These are phyloP conservation scores for Aspergillus glaucus DNA, from an alignment of 2,329 filamentous ascomycete genomes.

Conservation along the genomic window DNA sequence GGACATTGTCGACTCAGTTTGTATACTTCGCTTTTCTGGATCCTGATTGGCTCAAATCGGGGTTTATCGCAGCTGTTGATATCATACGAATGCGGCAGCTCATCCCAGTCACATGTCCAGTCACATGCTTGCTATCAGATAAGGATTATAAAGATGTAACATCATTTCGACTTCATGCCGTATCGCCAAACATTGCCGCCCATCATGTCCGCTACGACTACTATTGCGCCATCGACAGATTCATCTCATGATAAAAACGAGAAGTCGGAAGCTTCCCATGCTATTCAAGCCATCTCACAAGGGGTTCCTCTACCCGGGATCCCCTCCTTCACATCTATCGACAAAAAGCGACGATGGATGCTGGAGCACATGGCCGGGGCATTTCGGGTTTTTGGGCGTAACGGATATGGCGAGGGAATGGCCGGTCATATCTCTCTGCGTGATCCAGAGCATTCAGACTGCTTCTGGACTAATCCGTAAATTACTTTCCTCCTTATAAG, in stretches of 20 bases:
- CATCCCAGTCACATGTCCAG: too few species aligned
- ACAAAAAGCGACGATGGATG: conserved; percentile 40
- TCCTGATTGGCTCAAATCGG: background rate
- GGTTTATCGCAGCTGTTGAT: background rate
- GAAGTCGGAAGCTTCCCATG: background rate
- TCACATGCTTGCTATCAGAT: too few species aligned
- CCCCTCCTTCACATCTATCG: conserved; percentile 35
- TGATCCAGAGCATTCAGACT: conserved; percentile 26
- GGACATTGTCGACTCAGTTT: too few species aligned
- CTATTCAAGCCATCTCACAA: background rate
- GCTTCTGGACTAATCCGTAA: conserved; percentile 35
- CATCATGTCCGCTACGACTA: background rate
- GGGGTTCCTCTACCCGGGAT: background rate
- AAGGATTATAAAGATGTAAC: too few species aligned
- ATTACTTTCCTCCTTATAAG: background rate
- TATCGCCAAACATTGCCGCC: background rate
- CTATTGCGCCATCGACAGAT: background rate
- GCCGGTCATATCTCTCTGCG: conserved; percentile 42
- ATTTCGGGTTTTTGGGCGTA: conserved; percentile 19
- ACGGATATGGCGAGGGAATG: conserved; percentile 13
- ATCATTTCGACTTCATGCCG: too few species aligned
- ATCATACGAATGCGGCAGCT: background rate
- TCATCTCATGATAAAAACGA: background rate
- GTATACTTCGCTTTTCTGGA: too few species aligned
- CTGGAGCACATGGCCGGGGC: conserved; percentile 41